Conservation (phyloP, 139 green algal species). For the Haematococcus sp. region DNA sequence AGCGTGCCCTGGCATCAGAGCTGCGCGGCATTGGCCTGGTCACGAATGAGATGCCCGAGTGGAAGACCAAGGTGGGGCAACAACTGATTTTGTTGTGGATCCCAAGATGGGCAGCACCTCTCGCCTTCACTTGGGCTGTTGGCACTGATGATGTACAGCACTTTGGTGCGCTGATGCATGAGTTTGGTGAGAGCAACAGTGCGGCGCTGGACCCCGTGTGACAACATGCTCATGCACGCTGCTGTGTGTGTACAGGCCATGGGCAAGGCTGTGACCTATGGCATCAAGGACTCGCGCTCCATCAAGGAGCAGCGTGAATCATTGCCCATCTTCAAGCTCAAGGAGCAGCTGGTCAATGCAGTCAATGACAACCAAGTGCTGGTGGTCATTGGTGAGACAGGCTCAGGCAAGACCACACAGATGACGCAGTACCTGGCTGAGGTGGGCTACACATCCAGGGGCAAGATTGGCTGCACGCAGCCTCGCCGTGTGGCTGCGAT, state of each 20-base stretch:
- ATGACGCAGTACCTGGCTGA: slow-evolving; percentile 98
- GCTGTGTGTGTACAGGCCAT: slow-evolving; percentile 47
- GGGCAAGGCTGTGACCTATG: slow-evolving; percentile 91
- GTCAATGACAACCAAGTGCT: slow-evolving; percentile 88
- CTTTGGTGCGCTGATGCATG: no score
- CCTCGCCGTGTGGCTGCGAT: slow-evolving; percentile 94
- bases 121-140: no score
- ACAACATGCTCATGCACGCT: no score
- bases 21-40: slow-evolving; percentile 76
- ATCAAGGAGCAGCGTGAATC: slow-evolving; percentile 95
- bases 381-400: slow-evolving; percentile 97
- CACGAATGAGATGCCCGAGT: slow-evolving; percentile 75
- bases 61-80: slow-evolving; percentile 69
- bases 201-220: no score
- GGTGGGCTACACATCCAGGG: slow-evolving; percentile 82
- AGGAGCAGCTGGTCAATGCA: slow-evolving; percentile 87
- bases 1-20: slow-evolving; percentile 80
- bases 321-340: slow-evolving; percentile 94
- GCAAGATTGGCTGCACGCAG: slow-evolving; percentile 84
- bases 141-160: no score
- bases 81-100: no score
- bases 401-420: slow-evolving; percentile 96
- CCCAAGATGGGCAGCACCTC: no score
- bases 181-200: no score
- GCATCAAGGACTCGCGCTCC: slow-evolving; percentile 61